Percentiles rank a stretch among this genome's conserved stretches.
These are phyloP conservation scores for Rusavskia elegans DNA, from an alignment of 495 filamentous ascomycete genomes.

Conservation along the genomic window DNA sequence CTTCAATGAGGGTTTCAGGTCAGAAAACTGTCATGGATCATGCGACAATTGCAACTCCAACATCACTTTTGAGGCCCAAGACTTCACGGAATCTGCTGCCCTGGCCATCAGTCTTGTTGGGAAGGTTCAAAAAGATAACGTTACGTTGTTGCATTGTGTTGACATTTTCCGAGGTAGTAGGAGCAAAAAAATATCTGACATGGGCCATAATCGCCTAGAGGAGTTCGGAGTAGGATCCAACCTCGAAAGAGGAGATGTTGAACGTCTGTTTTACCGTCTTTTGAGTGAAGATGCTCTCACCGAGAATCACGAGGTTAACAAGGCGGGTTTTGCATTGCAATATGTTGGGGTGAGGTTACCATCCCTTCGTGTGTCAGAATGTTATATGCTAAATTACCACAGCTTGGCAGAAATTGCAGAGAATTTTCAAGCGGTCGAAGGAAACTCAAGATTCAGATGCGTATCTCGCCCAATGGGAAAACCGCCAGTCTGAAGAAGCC, in stretches of 20 bases:
- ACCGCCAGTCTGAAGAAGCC: constrained; percentile 11
- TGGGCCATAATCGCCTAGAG: constrained; percentile 29
- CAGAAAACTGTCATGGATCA: constrained; percentile 47
- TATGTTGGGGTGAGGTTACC: constrained; percentile 37
- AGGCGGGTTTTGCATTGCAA: constrained; percentile 39
- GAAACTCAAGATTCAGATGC: constrained; percentile 42
- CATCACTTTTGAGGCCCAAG: constrained; percentile 46
- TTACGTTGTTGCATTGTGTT: constrained; percentile 38
- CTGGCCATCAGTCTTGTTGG: constrained; percentile 51
- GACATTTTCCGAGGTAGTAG: constrained; percentile 44
- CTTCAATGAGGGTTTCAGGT: constrained; percentile 71
- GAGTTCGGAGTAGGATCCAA: constrained; percentile 38
- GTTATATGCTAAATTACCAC: constrained; percentile 9
- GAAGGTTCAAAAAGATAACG: constrained; percentile 32
- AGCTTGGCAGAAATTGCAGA: constrained; percentile 34
- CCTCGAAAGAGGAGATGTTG: constrained; percentile 42
- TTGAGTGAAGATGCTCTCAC: constrained; percentile 43
- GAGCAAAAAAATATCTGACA: constrained; percentile 30
- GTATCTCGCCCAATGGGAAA: constrained; percentile 34
- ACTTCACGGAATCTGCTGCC: constrained; percentile 61
- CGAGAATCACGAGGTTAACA: constrained; percentile 45
- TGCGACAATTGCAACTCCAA: constrained; percentile 83
- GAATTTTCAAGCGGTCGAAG: constrained; percentile 35
- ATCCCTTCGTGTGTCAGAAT: neutral
- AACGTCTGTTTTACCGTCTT: constrained; percentile 48